Percentiles rank a stretch among this genome's conserved stretches.
phyloP scores from a whole-genome alignment of 768 basidiomycete species.

The Suillus subalutaceus region DNA sequence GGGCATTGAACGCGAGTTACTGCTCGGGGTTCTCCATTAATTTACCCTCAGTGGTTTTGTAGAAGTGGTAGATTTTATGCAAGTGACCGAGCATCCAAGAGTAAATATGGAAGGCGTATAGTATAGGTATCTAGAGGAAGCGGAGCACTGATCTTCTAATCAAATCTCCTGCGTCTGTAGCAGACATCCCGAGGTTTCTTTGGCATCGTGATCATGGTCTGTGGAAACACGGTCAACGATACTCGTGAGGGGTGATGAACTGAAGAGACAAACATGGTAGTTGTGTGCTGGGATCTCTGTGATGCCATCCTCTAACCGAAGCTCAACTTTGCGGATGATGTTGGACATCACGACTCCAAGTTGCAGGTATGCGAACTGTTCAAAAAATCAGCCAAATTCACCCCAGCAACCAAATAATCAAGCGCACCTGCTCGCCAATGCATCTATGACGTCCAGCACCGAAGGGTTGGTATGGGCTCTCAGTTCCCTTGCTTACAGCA shows the following conservation, averaged over 20 bases:
- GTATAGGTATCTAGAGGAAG: constrained; percentile 1
- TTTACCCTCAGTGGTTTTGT: not conserved
- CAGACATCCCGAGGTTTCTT: constrained; percentile 64
- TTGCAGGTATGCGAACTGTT: constrained; percentile 92
- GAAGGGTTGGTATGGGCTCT: constrained; percentile 96
- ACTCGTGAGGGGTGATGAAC: not conserved
- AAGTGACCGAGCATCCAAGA: constrained; percentile 13
- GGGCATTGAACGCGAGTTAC: no score
- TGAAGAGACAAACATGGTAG: constrained; percentile 71
- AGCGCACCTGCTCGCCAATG: constrained; percentile 82
- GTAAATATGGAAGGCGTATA: constrained; percentile 8
- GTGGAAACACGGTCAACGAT: constrained; percentile 11
- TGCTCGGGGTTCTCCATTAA: no score
- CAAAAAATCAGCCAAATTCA: constrained; percentile 7
- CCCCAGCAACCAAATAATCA: not conserved
- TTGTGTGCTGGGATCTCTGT: constrained; percentile 75
- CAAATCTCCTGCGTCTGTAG: constrained; percentile 67
- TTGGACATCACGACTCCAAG: constrained; percentile 82
- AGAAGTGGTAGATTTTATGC: constrained; percentile 4
- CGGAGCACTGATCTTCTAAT: constrained; percentile 32
- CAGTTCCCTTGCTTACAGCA: constrained; percentile 93
- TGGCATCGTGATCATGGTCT: constrained; percentile 97
- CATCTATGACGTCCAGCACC: constrained; percentile 96
- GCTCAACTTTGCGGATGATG: constrained; percentile 73
- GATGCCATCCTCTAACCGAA: constrained; percentile 59